Base-by-base conservation (phyloP, 2,329 filamentous ascomycete species). In the Epichloe sylvatica region DNA sequence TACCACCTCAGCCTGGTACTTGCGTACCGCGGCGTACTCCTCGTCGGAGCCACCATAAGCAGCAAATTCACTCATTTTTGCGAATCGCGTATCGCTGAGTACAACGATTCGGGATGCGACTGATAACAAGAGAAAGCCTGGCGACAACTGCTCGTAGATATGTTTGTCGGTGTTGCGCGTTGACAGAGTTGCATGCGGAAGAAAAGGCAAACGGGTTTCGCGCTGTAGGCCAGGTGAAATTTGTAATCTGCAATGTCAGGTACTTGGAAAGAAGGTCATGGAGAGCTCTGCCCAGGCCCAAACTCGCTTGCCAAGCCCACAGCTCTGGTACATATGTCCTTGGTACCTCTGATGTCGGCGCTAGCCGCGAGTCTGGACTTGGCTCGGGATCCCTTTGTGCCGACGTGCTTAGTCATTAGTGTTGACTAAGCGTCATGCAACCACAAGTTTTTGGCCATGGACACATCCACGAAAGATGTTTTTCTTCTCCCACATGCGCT, bases 11-110 rank as follows among this genome's bases (percentile, higher is more conserved):
- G 73, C 70, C 57, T 85, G 81, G 53, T 91, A 77, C 69, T 86
- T 87, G 70, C 80, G 85, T 61, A 94, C 79, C 70, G 91, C 85
- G 54, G 77, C 77, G 64, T 84, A 87, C 70, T 92, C 86, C 68
- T 91, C 86, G 38, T 91, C 86, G 23, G 80, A 78, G 60, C 81
- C 80, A 59, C 82, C 83, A 64, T 78, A 88, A 60, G 80, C 76
- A 55, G 68, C 70, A 67, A 84, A 83, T 67, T 88, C 84, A 59
- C 78, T 78, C 83, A 88, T 88, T 56, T 54, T 60, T 55, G 53
- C 50, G n/a, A 34, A 52, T 47, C 36, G 39, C 50, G 52, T 34
- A 41, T 51, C 33, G 49, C 41, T 36, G 30, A 43, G 39, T 12
- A 30, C 35, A 30, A 21, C 13, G 15, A 36, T 38, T 39, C 23